These are phyloP conservation scores for Diaporthe vaccinii DNA, from an alignment of 2,329 filamentous ascomycete species.

Conservation along the genomic window DNA sequence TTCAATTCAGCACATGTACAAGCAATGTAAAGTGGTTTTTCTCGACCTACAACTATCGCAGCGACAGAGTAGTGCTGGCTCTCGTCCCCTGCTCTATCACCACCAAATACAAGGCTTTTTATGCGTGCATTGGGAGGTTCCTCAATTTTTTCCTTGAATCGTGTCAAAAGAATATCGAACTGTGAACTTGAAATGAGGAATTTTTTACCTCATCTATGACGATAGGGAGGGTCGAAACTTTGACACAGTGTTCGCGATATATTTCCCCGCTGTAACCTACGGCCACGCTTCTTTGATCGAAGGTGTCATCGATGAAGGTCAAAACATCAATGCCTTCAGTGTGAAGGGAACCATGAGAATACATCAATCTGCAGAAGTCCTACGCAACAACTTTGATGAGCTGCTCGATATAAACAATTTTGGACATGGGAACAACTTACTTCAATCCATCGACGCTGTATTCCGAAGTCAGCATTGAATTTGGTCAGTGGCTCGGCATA, in stretches of 20 bases:
- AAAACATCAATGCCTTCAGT: background rate
- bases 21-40: background rate
- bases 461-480: background rate
- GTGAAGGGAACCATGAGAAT: background rate
- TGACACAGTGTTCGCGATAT: background rate
- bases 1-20: background rate
- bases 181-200: background rate
- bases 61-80: background rate
- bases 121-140: no score
- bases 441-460: background rate
- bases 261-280: background rate
- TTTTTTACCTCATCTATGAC: background rate
- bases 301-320: background rate
- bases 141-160: background rate
- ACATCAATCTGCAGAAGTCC: conserved; percentile 13
- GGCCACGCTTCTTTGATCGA: background rate
- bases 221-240: background rate
- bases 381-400: background rate
- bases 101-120: background rate
- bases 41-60: background rate
- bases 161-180: background rate
- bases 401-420: background rate
- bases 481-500: no score
- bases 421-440: background rate
- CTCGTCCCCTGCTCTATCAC: background rate